These are phyloP conservation scores for Didymella lethalis DNA, from an alignment of 2,329 filamentous ascomycete genomes.

Conservation along the genomic window DNA sequence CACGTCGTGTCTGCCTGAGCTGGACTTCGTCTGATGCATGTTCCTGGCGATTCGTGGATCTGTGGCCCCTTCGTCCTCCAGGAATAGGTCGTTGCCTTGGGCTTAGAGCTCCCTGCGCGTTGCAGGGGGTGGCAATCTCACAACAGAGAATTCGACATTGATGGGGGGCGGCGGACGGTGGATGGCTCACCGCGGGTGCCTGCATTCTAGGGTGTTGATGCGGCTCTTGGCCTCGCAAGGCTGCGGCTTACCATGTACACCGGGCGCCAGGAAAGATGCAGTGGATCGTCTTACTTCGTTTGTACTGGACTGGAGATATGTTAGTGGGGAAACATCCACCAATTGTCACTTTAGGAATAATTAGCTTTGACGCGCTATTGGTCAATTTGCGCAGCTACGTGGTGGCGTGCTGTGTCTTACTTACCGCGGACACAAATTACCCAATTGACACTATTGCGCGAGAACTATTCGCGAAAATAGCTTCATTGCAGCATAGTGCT, in stretches of 20 bases:
- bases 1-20: slow-evolving; percentile 3
- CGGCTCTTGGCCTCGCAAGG: slow-evolving; percentile 14
- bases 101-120: neutral
- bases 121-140: slow-evolving; percentile 3
- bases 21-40: neutral
- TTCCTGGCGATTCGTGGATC: neutral
- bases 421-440: slow-evolving; percentile 5
- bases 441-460: slow-evolving; percentile 7
- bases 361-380: neutral
- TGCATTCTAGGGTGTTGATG: slow-evolving; percentile 18
- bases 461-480: slow-evolving; percentile 20
- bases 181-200: slow-evolving; percentile 10
- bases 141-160: neutral
- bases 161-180: neutral
- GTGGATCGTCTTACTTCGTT: neutral
- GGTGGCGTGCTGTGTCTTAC: slow-evolving; percentile 16
- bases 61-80: slow-evolving; percentile 4
- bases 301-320: neutral
- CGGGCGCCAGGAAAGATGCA: slow-evolving; percentile 2
- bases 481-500: slow-evolving; percentile 16
- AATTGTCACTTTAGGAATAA: slow-evolving; percentile 2
- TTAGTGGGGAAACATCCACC: neutral
- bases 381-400: neutral
- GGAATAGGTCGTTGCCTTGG: slow-evolving; percentile 4
- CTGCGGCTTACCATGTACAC: slow-evolving; percentile 4